These are phyloP conservation scores for Elsinoe australis DNA, from an alignment of 2,329 filamentous ascomycete genomes.

Conservation along the genomic window DNA sequence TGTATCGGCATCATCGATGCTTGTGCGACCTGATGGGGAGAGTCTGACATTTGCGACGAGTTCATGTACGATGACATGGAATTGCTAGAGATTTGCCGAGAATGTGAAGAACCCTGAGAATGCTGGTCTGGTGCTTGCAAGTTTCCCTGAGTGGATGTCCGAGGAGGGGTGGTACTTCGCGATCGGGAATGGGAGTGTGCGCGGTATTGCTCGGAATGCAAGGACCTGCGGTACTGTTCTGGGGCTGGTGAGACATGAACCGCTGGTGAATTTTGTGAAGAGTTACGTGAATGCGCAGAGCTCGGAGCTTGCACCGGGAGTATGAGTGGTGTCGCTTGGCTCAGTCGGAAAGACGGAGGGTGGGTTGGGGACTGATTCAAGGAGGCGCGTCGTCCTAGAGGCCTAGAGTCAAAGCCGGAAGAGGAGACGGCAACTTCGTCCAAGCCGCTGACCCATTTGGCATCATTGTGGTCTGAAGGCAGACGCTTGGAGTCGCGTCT, in stretches of 20 bases:
- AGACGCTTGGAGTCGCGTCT: slow-evolving; percentile 4
- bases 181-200: background rate
- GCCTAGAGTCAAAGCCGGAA: background rate
- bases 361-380: background rate
- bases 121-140: slow-evolving; percentile 2
- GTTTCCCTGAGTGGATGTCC: background rate
- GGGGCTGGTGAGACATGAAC: slow-evolving; percentile 7
- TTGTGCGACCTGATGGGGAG: slow-evolving; percentile 8
- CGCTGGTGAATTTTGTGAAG: slow-evolving; percentile 1
- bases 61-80: slow-evolving; percentile 13
- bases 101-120: background rate
- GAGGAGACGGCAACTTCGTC: slow-evolving; percentile 7
- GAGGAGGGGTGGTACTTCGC: slow-evolving; percentile 3
- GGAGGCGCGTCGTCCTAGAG: background rate
- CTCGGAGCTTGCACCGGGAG: background rate
- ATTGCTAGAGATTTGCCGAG: background rate
- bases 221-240: slow-evolving; percentile 2
- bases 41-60: slow-evolving; percentile 10
- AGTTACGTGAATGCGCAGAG: background rate
- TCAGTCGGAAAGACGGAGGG: slow-evolving; percentile 1
- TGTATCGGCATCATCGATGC: slow-evolving; percentile 4
- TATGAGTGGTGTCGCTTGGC: slow-evolving; percentile 4
- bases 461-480: slow-evolving; percentile 10
- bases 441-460: slow-evolving; percentile 13
- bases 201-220: slow-evolving; percentile 8